Base-by-base conservation (phyloP, 140 eudicot genomes). In the Erigeron philadelphicus region DNA sequence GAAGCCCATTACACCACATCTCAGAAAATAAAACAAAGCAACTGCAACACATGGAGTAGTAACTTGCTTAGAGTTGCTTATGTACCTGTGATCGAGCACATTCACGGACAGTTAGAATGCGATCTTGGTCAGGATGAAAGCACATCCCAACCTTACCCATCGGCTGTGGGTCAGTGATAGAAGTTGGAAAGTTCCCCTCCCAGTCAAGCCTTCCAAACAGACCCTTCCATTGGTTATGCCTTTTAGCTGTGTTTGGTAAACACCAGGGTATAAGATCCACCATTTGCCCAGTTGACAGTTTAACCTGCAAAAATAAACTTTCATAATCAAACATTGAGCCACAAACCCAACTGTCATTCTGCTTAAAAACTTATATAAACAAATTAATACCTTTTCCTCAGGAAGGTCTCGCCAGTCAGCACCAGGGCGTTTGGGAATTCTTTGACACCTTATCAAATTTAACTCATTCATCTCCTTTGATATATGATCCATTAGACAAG, bases 341-440 rank as follows among this genome's bases (percentile, higher is more conserved):
- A 40, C 11, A 43, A 31, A 41, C 5, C 48, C 9, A 54, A 41
- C 23, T n/a, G 40, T 5, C 65, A 42, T 62, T 63, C 7, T 5
- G 15, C n/a, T 18, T 50, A 6, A 25, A 21, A 21, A 52, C 11
- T 0, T 2, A 45, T 13, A 16, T 41, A 3, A 7, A 57, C n/a
- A 40, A 59, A 21, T 4, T 41, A 60, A 35, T 75, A 86, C 96
- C 88, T 86, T 88, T 65, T 88, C 89, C 17, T 61, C 89, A 8
- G 93, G 96, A 54, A 88, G 93, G 81, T 85, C 83, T 31, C 87
- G 81, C 96, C 96, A 86, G 66, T 88, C 96, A 79, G 94, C 89
- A 63, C 94, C 96, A 25, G 86, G 87, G 6, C 86, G 83, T 72
- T 86, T 88, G 15, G 96, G 96, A 43, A 88, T 86, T 64, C 73